A percentile compares a stretch with the other conserved stretches of the same genome.
Conservation (phyloP, 2,329 filamentous ascomycete species). For the Hymenoscyphus fructigenus region DNA sequence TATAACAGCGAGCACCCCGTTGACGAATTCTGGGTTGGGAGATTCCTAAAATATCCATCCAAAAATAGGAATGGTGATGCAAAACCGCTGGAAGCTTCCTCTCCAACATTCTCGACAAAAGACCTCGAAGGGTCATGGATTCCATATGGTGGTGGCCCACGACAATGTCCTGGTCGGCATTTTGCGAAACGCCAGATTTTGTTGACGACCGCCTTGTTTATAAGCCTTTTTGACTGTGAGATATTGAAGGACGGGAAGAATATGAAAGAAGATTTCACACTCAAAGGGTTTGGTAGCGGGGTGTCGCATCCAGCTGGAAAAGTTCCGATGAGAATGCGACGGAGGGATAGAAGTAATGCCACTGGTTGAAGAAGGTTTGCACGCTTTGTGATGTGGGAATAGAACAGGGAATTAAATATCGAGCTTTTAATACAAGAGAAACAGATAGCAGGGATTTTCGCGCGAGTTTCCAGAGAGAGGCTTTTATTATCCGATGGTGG, state of each 20-base stretch:
- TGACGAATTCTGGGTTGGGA: slow-evolving; percentile 1
- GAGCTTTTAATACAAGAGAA: too few relatives aligned
- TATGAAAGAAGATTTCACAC: neutral
- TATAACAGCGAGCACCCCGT: neutral
- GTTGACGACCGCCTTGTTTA: neutral
- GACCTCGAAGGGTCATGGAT: slow-evolving; percentile 2
- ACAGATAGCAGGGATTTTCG: too few relatives aligned
- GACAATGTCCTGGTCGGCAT: neutral
- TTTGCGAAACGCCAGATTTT: slow-evolving; percentile 3
- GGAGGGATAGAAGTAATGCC: neutral
- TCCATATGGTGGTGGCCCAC: neutral
- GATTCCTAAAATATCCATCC: neutral
- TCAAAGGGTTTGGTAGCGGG: neutral
- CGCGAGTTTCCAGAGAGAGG: too few relatives aligned
- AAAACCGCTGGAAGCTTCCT: neutral
- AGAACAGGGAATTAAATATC: too few relatives aligned
- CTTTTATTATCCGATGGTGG: too few relatives aligned
- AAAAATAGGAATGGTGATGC: neutral
- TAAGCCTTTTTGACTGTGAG: neutral
- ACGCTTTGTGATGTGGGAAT: too few relatives aligned
- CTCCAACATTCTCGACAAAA: slow-evolving; percentile 2
- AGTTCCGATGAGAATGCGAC: neutral
- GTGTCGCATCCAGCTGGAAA: neutral
- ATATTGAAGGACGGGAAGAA: slow-evolving; percentile 2
- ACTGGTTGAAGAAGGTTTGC: too few relatives aligned